Conservation (phyloP, 768 basidiomycete species). For the Suillus variegatus region DNA sequence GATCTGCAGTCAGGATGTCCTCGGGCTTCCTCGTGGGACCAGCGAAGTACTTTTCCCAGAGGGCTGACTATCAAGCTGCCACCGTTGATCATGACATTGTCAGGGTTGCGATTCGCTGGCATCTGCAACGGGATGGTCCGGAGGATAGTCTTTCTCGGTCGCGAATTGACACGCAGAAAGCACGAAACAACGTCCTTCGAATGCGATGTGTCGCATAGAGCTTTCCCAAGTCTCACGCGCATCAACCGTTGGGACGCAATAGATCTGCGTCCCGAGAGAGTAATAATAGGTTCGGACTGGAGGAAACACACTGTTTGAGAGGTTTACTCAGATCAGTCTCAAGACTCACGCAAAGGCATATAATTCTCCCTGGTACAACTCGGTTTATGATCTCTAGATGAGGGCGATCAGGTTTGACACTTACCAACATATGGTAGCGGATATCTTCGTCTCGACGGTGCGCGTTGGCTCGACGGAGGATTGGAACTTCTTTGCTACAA, state of each 20-base stretch:
- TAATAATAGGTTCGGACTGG: conserved; percentile 63
- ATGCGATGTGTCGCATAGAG: conserved; percentile 63
- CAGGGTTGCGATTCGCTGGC: conserved; percentile 36
- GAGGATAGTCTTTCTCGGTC: conserved; percentile 54
- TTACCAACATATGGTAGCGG: conserved; percentile 62
- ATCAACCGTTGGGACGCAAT: conserved; percentile 70
- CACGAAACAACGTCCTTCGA: conserved; percentile 72
- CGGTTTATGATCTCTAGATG: background rate
- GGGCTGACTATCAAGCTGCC: conserved; percentile 64
- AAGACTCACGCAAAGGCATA: conserved; percentile 57
- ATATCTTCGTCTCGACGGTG: conserved; percentile 44
- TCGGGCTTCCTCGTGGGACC: conserved; percentile 57
- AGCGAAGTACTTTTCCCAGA: conserved; percentile 57
- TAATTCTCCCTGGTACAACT: conserved; percentile 60
- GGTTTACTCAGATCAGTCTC: background rate
- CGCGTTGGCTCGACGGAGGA: conserved; percentile 16
- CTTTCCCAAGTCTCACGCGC: conserved; percentile 54
- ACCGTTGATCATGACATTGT: conserved; percentile 60
- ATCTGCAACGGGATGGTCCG: conserved; percentile 45
- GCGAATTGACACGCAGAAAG: conserved; percentile 63
- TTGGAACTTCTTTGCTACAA: conserved; percentile 43
- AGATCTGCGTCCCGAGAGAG: conserved; percentile 56
- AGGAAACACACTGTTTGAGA: background rate
- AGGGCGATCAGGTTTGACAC: conserved; percentile 13
- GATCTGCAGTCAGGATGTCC: conserved; percentile 55